Evolutionary conservation across 2,329 filamentous ascomycete genomes (phyloP), one percentile per base, ranked within the genome.

Genomic region (Endothia cerciana): DNA sequence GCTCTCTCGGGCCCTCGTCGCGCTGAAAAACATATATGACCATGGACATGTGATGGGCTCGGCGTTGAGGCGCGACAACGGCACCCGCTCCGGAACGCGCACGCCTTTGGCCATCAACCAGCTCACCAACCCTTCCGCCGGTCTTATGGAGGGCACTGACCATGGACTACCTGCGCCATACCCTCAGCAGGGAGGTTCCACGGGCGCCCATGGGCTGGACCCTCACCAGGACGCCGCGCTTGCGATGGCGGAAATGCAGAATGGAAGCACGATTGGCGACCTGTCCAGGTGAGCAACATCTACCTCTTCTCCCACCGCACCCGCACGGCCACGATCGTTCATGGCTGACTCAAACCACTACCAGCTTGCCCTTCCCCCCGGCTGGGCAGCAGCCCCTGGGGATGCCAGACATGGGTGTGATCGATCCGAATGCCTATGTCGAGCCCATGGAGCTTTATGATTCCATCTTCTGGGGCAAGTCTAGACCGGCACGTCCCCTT

Each of bases 371-470:
- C 62, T 66, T 75, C 19, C 76, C 77, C 47, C 73, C 77, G 51
- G 75, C 84, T 66, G 78, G 76, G 58, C 71, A 69, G 22, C 68
- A 72, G 19, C 74, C 68, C 36, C 73, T 77, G 53, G 74, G 73
- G 59, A 73, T 86, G 41, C 75, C 83, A 7, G 82, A 82, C 56
- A 75, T 87, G 60, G 75, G 77, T 59, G 75, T 79, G 43, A 76
- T 85, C 13, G 87, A 89, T 67, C 84, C 85, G 19, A 79, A 83
- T 3, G 79, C 85, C 41, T 85, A 87, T 70, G 86, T 89, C 81
- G 87, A 87, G 45, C 87, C 87, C 0, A 87, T 90, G 86, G 87
- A 90, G 67, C 77, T 90, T 0, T 90, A 89, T 72, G 87, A 89
- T 71, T 88, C 86, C 4, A 90, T 90, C 56, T 89, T 89, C 78